phyloP scores from a whole-genome alignment of 331 rosid genomes.

The Prunus yedoensis region DNA sequence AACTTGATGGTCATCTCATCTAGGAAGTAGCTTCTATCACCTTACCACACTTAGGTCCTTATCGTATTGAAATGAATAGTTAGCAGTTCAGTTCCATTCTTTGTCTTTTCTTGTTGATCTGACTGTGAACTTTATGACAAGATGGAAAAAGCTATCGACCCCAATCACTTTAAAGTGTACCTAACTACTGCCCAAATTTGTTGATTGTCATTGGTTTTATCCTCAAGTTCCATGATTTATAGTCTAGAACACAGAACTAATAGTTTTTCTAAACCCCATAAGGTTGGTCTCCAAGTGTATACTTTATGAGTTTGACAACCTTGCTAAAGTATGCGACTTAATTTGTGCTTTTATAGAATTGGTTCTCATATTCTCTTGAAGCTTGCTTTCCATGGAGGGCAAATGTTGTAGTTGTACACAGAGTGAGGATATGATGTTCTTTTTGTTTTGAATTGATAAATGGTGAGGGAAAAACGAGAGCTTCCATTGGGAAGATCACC shows the following conservation, averaged over 20 bases:
- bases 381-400: neutral
- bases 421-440: neutral
- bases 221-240: neutral
- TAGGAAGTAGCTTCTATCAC: neutral
- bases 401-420: neutral
- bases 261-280: neutral
- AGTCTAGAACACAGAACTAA: neutral
- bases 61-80: neutral
- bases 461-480: neutral
- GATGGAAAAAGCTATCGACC: neutral
- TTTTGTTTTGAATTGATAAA: neutral
- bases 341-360: neutral
- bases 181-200: neutral
- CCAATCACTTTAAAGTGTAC: neutral
- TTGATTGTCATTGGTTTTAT: neutral
- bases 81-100: neutral
- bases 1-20: neutral
- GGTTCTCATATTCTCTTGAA: neutral
- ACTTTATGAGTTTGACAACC: neutral
- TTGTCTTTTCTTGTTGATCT: neutral
- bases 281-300: neutral
- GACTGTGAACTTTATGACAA: neutral
- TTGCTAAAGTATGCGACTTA: neutral
- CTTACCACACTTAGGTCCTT: neutral
- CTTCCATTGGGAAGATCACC: constrained; percentile 11